A percentile compares a stretch with the other conserved stretches of the same genome.
phyloP scores from a whole-genome alignment of 805 yeast genomes.

The Saturnispora dispora region DNA sequence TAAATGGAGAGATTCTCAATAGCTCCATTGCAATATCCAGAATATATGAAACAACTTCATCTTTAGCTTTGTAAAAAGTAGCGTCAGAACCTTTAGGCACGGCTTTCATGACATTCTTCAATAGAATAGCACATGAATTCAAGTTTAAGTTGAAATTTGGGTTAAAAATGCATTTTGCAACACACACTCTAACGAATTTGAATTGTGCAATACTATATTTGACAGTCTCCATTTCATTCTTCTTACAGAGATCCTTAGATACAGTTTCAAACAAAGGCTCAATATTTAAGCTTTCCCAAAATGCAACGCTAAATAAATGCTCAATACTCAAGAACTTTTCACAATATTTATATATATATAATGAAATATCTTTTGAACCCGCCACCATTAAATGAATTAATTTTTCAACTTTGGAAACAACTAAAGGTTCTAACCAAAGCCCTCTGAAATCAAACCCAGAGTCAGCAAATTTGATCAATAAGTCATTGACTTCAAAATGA shows the following conservation, averaged over 20 bases:
- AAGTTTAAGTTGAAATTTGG: slow-evolving; percentile 17
- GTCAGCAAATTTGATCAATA: slow-evolving; percentile 16
- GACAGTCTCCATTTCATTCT: slow-evolving; percentile 15
- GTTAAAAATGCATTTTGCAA: slow-evolving; percentile 20
- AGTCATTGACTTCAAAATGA: slow-evolving; percentile 11
- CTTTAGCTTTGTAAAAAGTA: slow-evolving; percentile 36
- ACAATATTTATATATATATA: slow-evolving; percentile 18
- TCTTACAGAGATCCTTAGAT: slow-evolving; percentile 10
- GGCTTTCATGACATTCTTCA: slow-evolving; percentile 13
- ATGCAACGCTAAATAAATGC: slow-evolving; percentile 19
- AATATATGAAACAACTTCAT: slow-evolving; percentile 30
- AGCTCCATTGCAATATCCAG: slow-evolving; percentile 10
- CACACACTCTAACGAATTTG: slow-evolving; percentile 19
- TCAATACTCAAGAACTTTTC: slow-evolving; percentile 14
- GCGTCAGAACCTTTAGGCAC: slow-evolving; percentile 19
- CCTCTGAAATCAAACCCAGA: slow-evolving; percentile 15
- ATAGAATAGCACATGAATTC: slow-evolving; percentile 18
- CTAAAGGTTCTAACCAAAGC: slow-evolving; percentile 15
- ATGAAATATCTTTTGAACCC: slow-evolving; percentile 10
- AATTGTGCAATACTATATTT: slow-evolving; percentile 19
- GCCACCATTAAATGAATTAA: slow-evolving; percentile 21
- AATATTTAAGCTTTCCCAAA: slow-evolving; percentile 22
- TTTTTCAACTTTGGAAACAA: slow-evolving; percentile 17
- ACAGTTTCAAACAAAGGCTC: slow-evolving; percentile 16
- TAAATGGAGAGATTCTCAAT: slow-evolving; percentile 11